Evolutionary conservation across 1,139 yeast species (phyloP).

Genomic region (Kazachstania sp.): DNA sequence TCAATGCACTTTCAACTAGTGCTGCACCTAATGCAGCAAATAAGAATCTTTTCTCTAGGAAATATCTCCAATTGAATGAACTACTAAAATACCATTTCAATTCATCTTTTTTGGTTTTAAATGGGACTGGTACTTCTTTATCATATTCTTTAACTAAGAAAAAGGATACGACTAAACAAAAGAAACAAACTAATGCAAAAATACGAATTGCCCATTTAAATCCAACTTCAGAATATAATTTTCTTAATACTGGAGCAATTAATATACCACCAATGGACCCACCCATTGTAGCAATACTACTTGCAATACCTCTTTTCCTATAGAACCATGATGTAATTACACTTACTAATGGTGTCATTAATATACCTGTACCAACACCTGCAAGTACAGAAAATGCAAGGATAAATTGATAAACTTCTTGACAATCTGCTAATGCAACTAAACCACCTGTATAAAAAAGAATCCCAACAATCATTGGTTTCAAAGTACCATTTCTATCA

Average conservation of each 20-base stretch:
- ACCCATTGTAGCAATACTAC: slow-evolving; percentile 53
- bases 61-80: slow-evolving; percentile 30
- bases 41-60: slow-evolving; percentile 36
- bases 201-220: slow-evolving; percentile 56
- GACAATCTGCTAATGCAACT: slow-evolving; percentile 44
- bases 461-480: slow-evolving; percentile 40
- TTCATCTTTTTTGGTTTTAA: slow-evolving; percentile 17
- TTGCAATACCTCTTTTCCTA: slow-evolving; percentile 44
- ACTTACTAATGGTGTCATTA: slow-evolving; percentile 50
- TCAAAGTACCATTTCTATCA: slow-evolving; percentile 42
- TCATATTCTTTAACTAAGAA: slow-evolving; percentile 42
- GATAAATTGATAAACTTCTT: slow-evolving; percentile 46
- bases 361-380: slow-evolving; percentile 50
- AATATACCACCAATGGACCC: slow-evolving; percentile 57
- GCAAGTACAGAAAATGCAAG: slow-evolving; percentile 43
- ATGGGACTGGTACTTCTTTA: slow-evolving; percentile 20
- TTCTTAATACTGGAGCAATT: slow-evolving; percentile 51
- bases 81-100: slow-evolving; percentile 24
- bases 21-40: slow-evolving; percentile 38
- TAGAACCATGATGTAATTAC: slow-evolving; percentile 54
- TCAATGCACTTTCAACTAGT: slow-evolving; percentile 47
- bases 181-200: slow-evolving; percentile 42
- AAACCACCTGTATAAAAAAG: slow-evolving; percentile 40
- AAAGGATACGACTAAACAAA: slow-evolving; percentile 36
- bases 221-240: slow-evolving; percentile 45